Evolutionary conservation across 768 basidiomycete species (phyloP).

Genomic region (Mycena albidolilacea): DNA sequence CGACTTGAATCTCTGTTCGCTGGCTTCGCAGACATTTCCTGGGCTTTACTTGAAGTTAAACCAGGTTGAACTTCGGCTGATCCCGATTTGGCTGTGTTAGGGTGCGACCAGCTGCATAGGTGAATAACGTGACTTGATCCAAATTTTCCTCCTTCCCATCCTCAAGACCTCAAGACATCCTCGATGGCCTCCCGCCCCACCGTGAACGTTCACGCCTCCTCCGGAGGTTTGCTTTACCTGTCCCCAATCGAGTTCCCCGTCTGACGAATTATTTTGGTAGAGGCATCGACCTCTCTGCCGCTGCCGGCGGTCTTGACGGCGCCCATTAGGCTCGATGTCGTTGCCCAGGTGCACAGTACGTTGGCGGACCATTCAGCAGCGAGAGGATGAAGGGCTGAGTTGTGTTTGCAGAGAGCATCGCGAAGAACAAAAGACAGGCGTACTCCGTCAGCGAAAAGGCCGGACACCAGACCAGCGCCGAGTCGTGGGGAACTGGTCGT

Average conservation of each 20-base stretch:
- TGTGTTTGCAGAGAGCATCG: conserved; percentile 84
- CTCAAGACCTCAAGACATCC: conserved; percentile 60
- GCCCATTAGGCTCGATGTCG: conserved; percentile 98
- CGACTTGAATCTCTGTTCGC: too few relatives aligned
- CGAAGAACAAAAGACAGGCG: conserved; percentile 98
- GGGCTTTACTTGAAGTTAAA: too few relatives aligned
- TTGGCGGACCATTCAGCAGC: conserved; percentile 36
- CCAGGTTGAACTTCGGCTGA: background rate
- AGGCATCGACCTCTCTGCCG: conserved; percentile 90
- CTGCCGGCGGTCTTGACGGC: conserved; percentile 98
- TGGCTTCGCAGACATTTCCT: too few relatives aligned
- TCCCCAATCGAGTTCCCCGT: conserved; percentile 37
- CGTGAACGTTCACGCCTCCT: conserved; percentile 83
- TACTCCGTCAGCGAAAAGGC: conserved; percentile 98
- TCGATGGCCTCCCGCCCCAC: conserved; percentile 94
- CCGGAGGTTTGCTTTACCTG: conserved; percentile 71
- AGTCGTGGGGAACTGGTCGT: conserved; percentile 99
- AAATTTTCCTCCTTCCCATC: conserved; percentile 31
- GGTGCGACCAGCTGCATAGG: conserved; percentile 11
- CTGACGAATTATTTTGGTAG: conserved; percentile 51
- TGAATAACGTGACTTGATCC: background rate
- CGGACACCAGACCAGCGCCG: conserved; percentile 98
- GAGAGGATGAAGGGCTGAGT: conserved; percentile 32
- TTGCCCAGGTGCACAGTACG: conserved; percentile 98
- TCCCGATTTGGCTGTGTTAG: conserved; percentile 12